These are phyloP conservation scores for Cutaneotrichosporon sp. DNA, from an alignment of 1,284 basidiomycete genomes.

Conservation along the genomic window DNA sequence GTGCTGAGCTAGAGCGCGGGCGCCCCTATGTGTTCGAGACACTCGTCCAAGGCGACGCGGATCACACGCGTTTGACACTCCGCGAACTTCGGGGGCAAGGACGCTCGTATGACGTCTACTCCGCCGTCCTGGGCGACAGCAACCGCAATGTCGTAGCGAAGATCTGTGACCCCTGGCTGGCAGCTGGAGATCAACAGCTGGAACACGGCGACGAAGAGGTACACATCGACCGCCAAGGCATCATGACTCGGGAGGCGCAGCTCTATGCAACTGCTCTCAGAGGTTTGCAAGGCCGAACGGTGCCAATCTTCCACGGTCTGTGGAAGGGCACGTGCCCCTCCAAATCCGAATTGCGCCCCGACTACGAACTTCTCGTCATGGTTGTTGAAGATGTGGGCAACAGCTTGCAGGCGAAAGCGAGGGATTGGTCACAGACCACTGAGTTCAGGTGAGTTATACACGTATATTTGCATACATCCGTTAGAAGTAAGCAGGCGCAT, in stretches of 20 bases:
- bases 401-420: constrained; percentile 1
- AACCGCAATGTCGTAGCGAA: not conserved
- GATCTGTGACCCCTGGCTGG: constrained; percentile 2
- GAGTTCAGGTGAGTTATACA: constrained; percentile 1
- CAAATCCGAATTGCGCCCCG: not conserved
- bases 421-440: not conserved
- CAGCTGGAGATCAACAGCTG: not conserved
- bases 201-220: not conserved
- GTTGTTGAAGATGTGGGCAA: not conserved
- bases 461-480: too few species aligned
- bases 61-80: not conserved
- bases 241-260: not conserved
- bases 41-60: not conserved
- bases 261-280: not conserved
- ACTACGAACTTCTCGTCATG: constrained; percentile 1
- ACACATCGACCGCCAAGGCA: not conserved
- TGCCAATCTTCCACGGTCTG: not conserved
- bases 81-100: not conserved
- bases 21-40: constrained; percentile 1
- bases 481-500: too few species aligned
- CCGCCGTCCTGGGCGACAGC: not conserved
- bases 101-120: not conserved
- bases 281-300: not conserved
- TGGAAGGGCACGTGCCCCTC: constrained; percentile 1
- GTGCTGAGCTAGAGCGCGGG: constrained; percentile 1